Evolutionary conservation across 2,329 filamentous ascomycete species (phyloP).

Genomic region (Torrubiella hemipterigena): DNA sequence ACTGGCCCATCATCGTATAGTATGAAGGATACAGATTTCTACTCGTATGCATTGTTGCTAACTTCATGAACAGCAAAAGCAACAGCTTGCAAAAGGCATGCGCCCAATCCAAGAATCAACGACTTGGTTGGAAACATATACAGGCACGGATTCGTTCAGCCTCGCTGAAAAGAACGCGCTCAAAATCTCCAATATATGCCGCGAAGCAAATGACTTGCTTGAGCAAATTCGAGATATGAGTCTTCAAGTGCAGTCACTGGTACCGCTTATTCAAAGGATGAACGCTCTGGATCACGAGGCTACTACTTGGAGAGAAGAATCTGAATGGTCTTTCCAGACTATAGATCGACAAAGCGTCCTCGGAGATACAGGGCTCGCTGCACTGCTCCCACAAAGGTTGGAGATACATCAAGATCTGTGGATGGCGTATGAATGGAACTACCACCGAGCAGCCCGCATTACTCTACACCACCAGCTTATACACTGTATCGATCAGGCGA

Average conservation of each 20-base stretch:
- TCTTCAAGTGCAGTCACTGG: constrained; percentile 1
- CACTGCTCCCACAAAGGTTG: constrained; percentile 12
- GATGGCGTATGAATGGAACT: constrained; percentile 29
- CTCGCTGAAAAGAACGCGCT: constrained; percentile 16
- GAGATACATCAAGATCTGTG: constrained; percentile 25
- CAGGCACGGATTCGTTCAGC: constrained; percentile 14
- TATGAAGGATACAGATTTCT: constrained; percentile 3
- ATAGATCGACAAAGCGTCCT: constrained; percentile 5
- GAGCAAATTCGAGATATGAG: constrained; percentile 5
- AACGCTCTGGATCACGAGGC: constrained; percentile 17
- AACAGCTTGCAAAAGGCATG: constrained; percentile 19
- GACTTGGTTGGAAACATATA: constrained; percentile 17
- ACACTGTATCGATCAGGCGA: constrained; percentile 11
- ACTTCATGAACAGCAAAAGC: constrained; percentile 17
- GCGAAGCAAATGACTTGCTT: constrained; percentile 17
- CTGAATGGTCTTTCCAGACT: constrained; percentile 20
- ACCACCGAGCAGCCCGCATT: constrained; percentile 23
- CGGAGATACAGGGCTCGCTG: constrained; percentile 8
- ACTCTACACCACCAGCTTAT: constrained; percentile 22
- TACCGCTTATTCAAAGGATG: constrained; percentile 18
- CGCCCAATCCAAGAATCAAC: constrained; percentile 15
- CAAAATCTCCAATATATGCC: constrained; percentile 16
- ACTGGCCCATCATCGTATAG: constrained; percentile 24
- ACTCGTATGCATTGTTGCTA: background rate
- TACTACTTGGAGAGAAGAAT: constrained; percentile 16